phyloP scores from a whole-genome alignment of 331 rosid species.

The Malus hybrid region DNA sequence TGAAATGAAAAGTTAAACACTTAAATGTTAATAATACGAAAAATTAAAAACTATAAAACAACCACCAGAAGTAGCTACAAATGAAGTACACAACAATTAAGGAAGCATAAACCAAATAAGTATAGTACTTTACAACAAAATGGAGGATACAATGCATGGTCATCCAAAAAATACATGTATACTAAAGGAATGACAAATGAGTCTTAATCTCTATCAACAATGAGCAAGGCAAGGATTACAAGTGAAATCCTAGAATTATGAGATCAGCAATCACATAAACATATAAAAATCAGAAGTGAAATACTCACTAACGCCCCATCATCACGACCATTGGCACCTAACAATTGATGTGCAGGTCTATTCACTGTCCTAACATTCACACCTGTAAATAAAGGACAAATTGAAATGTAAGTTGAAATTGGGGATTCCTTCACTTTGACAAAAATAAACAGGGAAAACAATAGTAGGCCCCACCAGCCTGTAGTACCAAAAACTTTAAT shows the following conservation, averaged over 20 bases:
- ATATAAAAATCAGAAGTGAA: not conserved
- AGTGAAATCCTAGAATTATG: not conserved
- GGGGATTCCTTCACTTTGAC: not conserved
- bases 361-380: conserved; percentile 70
- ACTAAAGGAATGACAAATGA: not conserved
- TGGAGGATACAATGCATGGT: not conserved
- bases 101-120: not conserved
- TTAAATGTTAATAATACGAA: not conserved
- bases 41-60: not conserved
- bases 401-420: not conserved
- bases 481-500: not conserved
- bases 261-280: not conserved
- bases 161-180: not conserved
- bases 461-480: not conserved
- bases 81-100: not conserved
- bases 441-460: not conserved
- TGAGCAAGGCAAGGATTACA: not conserved
- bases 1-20: no score
- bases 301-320: conserved; percentile 85
- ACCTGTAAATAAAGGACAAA: conserved; percentile 34
- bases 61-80: not conserved
- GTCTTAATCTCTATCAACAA: not conserved
- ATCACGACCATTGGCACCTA: conserved; percentile 95
- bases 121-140: not conserved
- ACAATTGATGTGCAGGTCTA: conserved; percentile 85